These are phyloP conservation scores for Neopestalotiopsis sp. DNA, from an alignment of 2,329 filamentous ascomycete species.

Conservation along the genomic window DNA sequence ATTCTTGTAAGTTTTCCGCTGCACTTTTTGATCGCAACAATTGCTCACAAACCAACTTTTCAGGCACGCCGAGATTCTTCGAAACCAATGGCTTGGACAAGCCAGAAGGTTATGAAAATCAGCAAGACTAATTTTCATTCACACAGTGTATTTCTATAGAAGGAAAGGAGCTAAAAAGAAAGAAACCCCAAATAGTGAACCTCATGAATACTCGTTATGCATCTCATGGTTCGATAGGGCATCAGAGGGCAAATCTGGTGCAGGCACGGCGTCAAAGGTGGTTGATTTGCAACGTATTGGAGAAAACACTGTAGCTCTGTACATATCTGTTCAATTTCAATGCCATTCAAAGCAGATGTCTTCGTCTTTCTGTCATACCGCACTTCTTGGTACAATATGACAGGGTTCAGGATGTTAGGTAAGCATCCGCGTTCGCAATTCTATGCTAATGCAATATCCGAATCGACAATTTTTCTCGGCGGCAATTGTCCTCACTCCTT, in stretches of 20 bases:
- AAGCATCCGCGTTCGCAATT: not conserved
- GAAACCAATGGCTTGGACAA: conserved; percentile 81
- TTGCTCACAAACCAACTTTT: conserved; percentile 16
- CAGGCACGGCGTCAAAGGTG: conserved; percentile 9
- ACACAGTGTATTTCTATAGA: conserved; percentile 8
- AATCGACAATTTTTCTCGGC: too few relatives aligned
- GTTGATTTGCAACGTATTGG: conserved; percentile 4
- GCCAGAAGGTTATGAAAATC: conserved; percentile 82
- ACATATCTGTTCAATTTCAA: conserved; percentile 5
- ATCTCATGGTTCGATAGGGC: conserved; percentile 7
- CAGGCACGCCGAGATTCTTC: conserved; percentile 85
- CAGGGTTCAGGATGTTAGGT: not conserved
- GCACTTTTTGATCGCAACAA: not conserved
- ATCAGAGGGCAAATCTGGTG: not conserved
- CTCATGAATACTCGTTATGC: conserved; percentile 8
- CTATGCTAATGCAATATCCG: too few relatives aligned
- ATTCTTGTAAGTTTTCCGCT: conserved; percentile 75
- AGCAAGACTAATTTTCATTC: conserved; percentile 53
- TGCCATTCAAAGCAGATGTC: not conserved
- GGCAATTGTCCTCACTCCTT: too few relatives aligned
- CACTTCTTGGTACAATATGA: not conserved
- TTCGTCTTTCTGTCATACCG: not conserved
- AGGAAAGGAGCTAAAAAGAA: conserved; percentile 2
- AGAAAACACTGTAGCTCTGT: conserved; percentile 7
- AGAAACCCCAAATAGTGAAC: not conserved